These are phyloP conservation scores for Nymphaea colorata DNA, from an alignment of 164 flowering plant species.

Conservation along the genomic window DNA sequence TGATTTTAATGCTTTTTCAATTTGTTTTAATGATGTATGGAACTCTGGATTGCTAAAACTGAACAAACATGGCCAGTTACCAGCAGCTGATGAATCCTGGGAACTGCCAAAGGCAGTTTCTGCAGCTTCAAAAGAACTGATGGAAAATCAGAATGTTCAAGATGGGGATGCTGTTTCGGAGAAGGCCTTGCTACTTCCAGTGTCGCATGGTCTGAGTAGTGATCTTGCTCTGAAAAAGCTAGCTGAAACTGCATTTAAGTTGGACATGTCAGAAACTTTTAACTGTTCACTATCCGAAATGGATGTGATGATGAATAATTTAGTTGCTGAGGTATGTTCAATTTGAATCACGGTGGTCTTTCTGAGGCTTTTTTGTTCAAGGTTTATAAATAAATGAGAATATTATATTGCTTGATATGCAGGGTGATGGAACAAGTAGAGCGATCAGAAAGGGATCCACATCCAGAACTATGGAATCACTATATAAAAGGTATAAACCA, in stretches of 20 bases:
- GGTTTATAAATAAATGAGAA: neutral
- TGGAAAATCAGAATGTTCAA: constrained; percentile 3
- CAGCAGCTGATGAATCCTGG: constrained; percentile 10
- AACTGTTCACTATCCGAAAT: neutral
- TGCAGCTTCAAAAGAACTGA: constrained; percentile 13
- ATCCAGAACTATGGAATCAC: too few relatives aligned
- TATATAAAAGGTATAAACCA: too few relatives aligned
- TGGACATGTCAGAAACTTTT: constrained; percentile 11
- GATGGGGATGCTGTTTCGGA: neutral
- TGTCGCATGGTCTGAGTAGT: neutral
- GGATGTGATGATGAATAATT: neutral
- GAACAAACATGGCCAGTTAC: constrained; percentile 4
- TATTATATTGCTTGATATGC: neutral
- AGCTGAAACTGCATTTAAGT: constrained; percentile 24
- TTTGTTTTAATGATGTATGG: too few relatives aligned
- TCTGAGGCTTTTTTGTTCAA: neutral
- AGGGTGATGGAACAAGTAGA: neutral
- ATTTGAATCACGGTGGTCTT: neutral
- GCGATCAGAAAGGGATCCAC: neutral
- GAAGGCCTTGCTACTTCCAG: too few relatives aligned
- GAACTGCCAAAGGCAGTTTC: constrained; percentile 5
- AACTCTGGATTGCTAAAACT: too few relatives aligned
- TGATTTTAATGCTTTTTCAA: too few relatives aligned
- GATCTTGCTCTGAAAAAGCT: constrained; percentile 27
- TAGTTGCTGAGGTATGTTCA: neutral